phyloP scores from a whole-genome alignment of 2,329 filamentous ascomycete genomes.

The Aureobasidium pullulans region DNA sequence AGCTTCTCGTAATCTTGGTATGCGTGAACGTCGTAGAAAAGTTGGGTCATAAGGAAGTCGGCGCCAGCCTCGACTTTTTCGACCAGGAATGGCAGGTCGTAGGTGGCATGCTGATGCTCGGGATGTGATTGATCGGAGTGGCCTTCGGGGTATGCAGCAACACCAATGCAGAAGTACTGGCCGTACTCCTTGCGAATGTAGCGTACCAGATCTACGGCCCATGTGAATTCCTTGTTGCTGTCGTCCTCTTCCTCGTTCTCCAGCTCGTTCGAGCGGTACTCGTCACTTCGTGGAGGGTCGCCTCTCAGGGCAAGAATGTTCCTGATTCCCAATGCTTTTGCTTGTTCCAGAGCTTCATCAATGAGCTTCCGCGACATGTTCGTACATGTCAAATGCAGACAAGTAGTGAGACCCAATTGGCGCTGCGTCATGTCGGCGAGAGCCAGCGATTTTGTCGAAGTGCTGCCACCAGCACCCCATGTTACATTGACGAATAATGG shows the following conservation, averaged over 20 bases:
- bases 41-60: slow-evolving; percentile 97
- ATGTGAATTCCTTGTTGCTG: slow-evolving; percentile 72
- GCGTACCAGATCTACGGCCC: slow-evolving; percentile 79
- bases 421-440: slow-evolving; percentile 92
- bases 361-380: slow-evolving; percentile 88
- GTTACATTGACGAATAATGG: slow-evolving; percentile 96
- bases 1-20: slow-evolving; percentile 73
- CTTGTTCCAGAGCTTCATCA: slow-evolving; percentile 83
- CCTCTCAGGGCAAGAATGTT: slow-evolving; percentile 91
- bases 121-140: slow-evolving; percentile 88
- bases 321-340: slow-evolving; percentile 80
- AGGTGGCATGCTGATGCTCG: slow-evolving; percentile 57
- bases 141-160: slow-evolving; percentile 91
- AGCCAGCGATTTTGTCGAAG: slow-evolving; percentile 82
- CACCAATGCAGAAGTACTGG: slow-evolving; percentile 93
- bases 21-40: slow-evolving; percentile 85
- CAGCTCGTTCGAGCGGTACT: slow-evolving; percentile 58
- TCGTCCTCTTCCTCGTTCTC: slow-evolving; percentile 50
- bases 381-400: slow-evolving; percentile 92
- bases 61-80: slow-evolving; percentile 88
- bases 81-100: slow-evolving; percentile 77
- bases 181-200: slow-evolving; percentile 83
- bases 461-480: slow-evolving; percentile 94
- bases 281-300: slow-evolving; percentile 81
- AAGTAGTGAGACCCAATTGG: slow-evolving; percentile 86